Evolutionary conservation across 345 rosid species (phyloP).

Genomic region (Pistacia integerrima): DNA sequence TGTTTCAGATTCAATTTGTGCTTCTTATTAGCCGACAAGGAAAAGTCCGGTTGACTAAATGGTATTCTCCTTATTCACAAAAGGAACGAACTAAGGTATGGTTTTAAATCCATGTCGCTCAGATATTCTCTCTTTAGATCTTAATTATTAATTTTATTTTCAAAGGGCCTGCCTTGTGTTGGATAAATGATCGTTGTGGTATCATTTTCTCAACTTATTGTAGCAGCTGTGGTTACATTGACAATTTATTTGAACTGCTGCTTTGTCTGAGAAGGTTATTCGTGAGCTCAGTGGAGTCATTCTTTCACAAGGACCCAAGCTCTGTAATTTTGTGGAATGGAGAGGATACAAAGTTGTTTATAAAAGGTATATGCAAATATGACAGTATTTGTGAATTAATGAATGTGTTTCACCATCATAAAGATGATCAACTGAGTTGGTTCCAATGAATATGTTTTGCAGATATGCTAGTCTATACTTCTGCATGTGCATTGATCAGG

Average conservation of each 20-base stretch:
- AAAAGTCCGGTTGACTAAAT: slow-evolving; percentile 91
- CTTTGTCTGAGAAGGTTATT: slow-evolving; percentile 54
- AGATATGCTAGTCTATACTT: slow-evolving; percentile 98
- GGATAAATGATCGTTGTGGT: background rate
- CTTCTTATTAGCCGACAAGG: slow-evolving; percentile 97
- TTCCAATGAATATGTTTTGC: slow-evolving; percentile 24
- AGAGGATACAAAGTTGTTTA: slow-evolving; percentile 91
- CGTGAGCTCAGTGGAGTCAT: slow-evolving; percentile 92
- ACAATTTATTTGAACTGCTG: background rate
- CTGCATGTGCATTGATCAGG: slow-evolving; percentile 96
- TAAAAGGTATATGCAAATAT: slow-evolving; percentile 50
- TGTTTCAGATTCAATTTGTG: slow-evolving; percentile 78
- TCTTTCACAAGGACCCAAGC: slow-evolving; percentile 85
- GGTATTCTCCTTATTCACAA: slow-evolving; percentile 97
- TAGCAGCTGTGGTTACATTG: background rate
- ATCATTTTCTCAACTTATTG: background rate
- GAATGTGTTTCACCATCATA: slow-evolving; percentile 3
- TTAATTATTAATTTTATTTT: background rate
- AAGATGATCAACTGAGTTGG: slow-evolving; percentile 9
- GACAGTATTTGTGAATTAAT: background rate
- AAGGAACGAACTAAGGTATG: slow-evolving; percentile 84
- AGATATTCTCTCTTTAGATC: slow-evolving; percentile 1
- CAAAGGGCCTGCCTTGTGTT: background rate
- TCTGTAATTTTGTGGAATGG: slow-evolving; percentile 95
- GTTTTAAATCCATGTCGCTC: background rate